These are phyloP conservation scores for Tuber indicum DNA, from an alignment of 495 filamentous ascomycete species.

Conservation along the genomic window DNA sequence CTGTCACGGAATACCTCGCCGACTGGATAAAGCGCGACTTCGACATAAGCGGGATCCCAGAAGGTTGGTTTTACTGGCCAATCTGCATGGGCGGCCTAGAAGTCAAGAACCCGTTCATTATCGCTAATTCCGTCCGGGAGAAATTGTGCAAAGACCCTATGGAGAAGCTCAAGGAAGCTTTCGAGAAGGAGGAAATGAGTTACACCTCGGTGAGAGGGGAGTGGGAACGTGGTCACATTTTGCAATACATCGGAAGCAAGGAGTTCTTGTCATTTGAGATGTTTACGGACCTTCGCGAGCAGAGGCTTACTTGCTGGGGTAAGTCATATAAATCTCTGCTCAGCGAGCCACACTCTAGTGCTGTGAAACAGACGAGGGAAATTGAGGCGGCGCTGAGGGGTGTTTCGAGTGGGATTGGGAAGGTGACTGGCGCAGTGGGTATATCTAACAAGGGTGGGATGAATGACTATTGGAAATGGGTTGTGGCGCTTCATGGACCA, in stretches of 20 bases:
- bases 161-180: constrained; percentile 1
- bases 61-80: constrained; percentile 57
- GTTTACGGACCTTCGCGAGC: constrained; percentile 7
- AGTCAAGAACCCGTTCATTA: constrained; percentile 41
- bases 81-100: constrained; percentile 42
- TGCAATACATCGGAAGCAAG: not conserved
- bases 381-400: constrained; percentile 13
- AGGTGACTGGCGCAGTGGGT: not conserved
- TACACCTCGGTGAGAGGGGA: constrained; percentile 10
- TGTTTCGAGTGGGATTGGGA: not conserved
- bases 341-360: not conserved
- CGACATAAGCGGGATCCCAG: constrained; percentile 52
- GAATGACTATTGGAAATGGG: constrained; percentile 57
- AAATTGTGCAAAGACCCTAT: constrained; percentile 18
- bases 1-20: constrained; percentile 57
- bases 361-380: constrained; percentile 8
- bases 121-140: constrained; percentile 33
- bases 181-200: not conserved
- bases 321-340: constrained; percentile 2
- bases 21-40: constrained; percentile 52
- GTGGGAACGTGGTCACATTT: constrained; percentile 15
- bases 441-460: constrained; percentile 13
- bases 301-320: constrained; percentile 15
- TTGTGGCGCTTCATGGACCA: constrained; percentile 53
- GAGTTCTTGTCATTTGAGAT: constrained; percentile 15